Evolutionary conservation across 1,284 basidiomycete genomes (phyloP).

Genomic region (Leccinum pachyderme): DNA sequence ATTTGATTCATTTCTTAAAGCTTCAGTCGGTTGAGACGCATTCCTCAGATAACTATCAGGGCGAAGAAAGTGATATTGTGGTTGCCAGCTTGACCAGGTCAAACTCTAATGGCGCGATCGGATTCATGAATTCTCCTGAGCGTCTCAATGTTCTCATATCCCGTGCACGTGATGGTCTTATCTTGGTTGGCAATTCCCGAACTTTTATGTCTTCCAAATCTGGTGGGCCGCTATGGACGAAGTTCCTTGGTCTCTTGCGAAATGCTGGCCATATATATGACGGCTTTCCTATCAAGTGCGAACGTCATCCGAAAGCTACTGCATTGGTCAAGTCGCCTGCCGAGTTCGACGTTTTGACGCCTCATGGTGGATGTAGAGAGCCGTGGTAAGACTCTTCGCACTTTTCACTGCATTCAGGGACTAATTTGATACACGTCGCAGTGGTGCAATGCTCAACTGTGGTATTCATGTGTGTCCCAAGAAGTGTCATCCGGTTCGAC

Average conservation of each 20-base stretch:
- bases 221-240: conserved; percentile 49
- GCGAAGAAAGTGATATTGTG: conserved; percentile 67
- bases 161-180: conserved; percentile 58
- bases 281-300: conserved; percentile 57
- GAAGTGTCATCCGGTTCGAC: conserved; percentile 45
- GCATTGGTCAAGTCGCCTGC: conserved; percentile 37
- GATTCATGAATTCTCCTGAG: conserved; percentile 66
- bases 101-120: conserved; percentile 52
- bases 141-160: conserved; percentile 66
- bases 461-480: conserved; percentile 48
- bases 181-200: conserved; percentile 61
- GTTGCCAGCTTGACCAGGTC: conserved; percentile 59
- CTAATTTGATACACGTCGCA: conserved; percentile 18
- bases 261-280: conserved; percentile 46
- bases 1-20: neutral
- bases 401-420: neutral
- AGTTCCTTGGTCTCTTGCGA: conserved; percentile 45
- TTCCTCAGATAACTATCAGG: conserved; percentile 58
- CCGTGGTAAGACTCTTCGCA: conserved; percentile 44
- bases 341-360: conserved; percentile 51
- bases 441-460: conserved; percentile 44
- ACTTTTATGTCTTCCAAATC: conserved; percentile 54
- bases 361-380: conserved; percentile 58
- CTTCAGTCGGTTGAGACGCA: neutral
- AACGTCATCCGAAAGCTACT: conserved; percentile 46